Evolutionary conservation across 495 filamentous ascomycete genomes (phyloP).

Genomic region (Mycothermus thermophilus): DNA sequence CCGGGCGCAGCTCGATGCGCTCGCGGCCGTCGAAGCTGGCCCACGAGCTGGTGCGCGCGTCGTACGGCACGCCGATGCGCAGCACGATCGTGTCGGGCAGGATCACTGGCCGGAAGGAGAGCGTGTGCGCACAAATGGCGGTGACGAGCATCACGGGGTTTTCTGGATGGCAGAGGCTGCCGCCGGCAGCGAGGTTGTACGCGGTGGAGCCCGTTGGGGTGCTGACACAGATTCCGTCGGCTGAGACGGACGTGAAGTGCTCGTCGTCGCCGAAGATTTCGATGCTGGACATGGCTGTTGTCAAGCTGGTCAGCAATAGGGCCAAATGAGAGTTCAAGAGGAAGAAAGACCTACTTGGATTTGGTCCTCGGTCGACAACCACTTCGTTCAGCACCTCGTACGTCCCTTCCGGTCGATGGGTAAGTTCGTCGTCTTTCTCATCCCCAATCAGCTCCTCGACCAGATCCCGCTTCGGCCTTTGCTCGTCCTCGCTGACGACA

Average conservation of each 20-base stretch:
- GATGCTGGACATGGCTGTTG: conserved; percentile 64
- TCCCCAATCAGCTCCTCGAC: conserved; percentile 81
- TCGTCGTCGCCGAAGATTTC: conserved; percentile 94
- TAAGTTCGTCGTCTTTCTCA: conserved; percentile 63
- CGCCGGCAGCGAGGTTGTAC: conserved; percentile 93
- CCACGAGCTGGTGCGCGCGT: conserved; percentile 80
- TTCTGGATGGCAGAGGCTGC: conserved; percentile 88
- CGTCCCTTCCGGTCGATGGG: conserved; percentile 65
- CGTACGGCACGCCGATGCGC: conserved; percentile 81
- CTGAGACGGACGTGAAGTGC: conserved; percentile 76
- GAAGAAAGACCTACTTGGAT: conserved; percentile 48
- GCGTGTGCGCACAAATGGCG: conserved; percentile 88
- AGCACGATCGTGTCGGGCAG: conserved; percentile 90
- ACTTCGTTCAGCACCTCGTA: conserved; percentile 87
- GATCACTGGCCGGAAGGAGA: conserved; percentile 91
- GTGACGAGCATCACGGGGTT: conserved; percentile 95
- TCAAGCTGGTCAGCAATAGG: conserved; percentile 7
- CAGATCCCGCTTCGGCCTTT: conserved; percentile 43
- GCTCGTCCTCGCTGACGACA: conserved; percentile 17
- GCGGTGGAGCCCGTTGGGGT: conserved; percentile 91
- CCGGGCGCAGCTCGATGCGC: conserved; percentile 70
- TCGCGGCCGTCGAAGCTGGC: conserved; percentile 94
- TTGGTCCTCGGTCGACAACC: conserved; percentile 83
- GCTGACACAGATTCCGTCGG: conserved; percentile 80
- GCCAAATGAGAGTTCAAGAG: conserved; percentile 2